Base-by-base conservation (phyloP, 306 rosid genomes). In the Pyrus pyrifolia region DNA sequence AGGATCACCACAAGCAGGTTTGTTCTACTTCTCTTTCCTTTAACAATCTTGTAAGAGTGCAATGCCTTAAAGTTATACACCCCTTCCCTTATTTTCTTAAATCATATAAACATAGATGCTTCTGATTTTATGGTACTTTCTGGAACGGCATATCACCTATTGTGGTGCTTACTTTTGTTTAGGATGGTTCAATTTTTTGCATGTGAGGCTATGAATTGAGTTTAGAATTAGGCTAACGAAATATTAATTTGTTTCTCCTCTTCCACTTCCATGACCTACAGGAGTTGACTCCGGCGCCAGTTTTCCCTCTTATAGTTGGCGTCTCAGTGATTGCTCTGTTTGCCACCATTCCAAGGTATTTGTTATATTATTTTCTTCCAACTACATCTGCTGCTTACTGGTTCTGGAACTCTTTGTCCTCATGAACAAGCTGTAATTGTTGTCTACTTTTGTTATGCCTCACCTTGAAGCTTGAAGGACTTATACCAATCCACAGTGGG, bases 281-380 rank as follows among this genome's bases (percentile, higher is more conserved):
- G 99, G 99, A 96, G 74, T 80, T 91, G 85, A 91, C 99, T 73
- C 85, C 98, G 0, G 98, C 99, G 46, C 99, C 98, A 0, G 96
- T 96, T 22, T 91, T 90, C 74, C 96, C 98, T 65, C 98, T 96
- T 52, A 81, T 96, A 62, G 86, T 80, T 2, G 99, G 91, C 69
- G 86, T 96, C 52, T 80, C 87, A 3, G 92, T 84, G 81, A 86
- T 96, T 83, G 79, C 89, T 8, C 79, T 96, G 70, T 89, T 96
- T 76, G 14, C 91, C 77, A 87, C 88, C 60, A 85, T 96, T 66
- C 99, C 99, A 15, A 88, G 93, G 99, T 96, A 87, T 81, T 78
- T 70, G 53, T 15, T 52, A 62, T 49, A 23, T 78, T 70, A 70
- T 71, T 74, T 57, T 71, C 68, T 80, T 44, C 42, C 38, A 29